Base-by-base conservation (phyloP, 2,329 filamentous ascomycete species). In the Cadophora malorum region DNA sequence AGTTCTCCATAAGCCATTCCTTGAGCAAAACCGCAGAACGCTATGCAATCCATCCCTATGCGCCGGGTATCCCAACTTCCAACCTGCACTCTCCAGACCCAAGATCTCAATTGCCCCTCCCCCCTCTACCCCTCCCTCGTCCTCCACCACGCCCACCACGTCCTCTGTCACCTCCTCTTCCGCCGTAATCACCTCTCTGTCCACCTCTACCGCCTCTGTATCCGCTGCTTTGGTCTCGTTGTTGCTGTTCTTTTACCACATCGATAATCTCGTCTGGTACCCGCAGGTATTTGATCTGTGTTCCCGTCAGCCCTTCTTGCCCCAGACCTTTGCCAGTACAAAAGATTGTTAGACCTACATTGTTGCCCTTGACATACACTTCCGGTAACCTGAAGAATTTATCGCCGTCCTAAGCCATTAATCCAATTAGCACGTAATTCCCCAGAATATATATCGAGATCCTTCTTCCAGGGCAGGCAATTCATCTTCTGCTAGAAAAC, bases 251-350 rank as follows among this genome's bases (percentile, higher is more conserved):
- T 84, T 94, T 97, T 28, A 96, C 94, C 49, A 93, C 81, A 72
- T 98, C 95, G 81, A 99, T 92, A 70, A 99, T 96, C 80, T 98
- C 95, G 81, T 99, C 95, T 63, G 95, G 94, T 3, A 99, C 93
- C 75, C 95, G 90, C 38, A 99, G 88, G 82, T 97, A 99, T 85
- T 99, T 99, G 83, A 99, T 99, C 96, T 65, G 50, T 55, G 5
- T 3, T 9, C 45, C 50, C 50, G 60, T 74, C 58, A 74, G 69
- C 41, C 16, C 47, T 41, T 49, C 9, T 6, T 41, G 33, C 35
- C 41, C 41, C 33, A 31, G n/a, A 41, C 4, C n/a, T 41, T 21
- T 55, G 12, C 33, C 12, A 59, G 12, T 10, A 9, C 12, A 21
- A 9, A 23, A 47, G 4, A 19, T 19, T 35, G 70, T 64, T 25